These are phyloP conservation scores for Exidia glandulosa DNA, from an alignment of 768 basidiomycete genomes.

Conservation along the genomic window DNA sequence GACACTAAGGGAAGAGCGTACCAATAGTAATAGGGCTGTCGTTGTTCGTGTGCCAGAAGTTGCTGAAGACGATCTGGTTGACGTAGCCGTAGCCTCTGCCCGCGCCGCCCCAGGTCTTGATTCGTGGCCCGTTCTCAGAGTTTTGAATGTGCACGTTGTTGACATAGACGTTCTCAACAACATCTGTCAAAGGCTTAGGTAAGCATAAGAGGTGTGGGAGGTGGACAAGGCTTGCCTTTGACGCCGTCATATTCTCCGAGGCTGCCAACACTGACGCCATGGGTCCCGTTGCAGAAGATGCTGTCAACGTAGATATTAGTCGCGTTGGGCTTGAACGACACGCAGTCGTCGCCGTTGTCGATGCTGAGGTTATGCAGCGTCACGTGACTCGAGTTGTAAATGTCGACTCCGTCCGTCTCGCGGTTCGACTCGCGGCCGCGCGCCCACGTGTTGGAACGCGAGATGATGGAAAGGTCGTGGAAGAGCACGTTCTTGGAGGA, in stretches of 20 bases:
- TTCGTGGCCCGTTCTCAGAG: slow-evolving; percentile 54
- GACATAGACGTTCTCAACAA: slow-evolving; percentile 49
- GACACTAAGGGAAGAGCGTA: slow-evolving; percentile 15
- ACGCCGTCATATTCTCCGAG: slow-evolving; percentile 34
- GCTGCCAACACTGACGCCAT: slow-evolving; percentile 50
- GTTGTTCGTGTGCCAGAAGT: slow-evolving; percentile 41
- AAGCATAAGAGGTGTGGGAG: too few species aligned
- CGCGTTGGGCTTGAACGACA: slow-evolving; percentile 41
- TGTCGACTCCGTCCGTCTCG: not conserved
- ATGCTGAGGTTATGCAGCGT: not conserved
- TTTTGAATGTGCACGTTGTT: slow-evolving; percentile 52
- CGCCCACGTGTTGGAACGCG: not conserved
- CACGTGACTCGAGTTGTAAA: not conserved
- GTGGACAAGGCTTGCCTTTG: not conserved
- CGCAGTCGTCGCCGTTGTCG: slow-evolving; percentile 37
- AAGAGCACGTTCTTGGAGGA: not conserved
- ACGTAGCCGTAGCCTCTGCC: not conserved
- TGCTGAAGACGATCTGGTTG: slow-evolving; percentile 36
- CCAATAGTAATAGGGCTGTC: slow-evolving; percentile 49
- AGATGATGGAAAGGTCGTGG: not conserved
- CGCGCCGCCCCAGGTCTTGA: slow-evolving; percentile 53
- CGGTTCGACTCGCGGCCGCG: not conserved
- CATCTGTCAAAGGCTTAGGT: slow-evolving; percentile 25
- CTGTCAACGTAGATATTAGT: slow-evolving; percentile 49
- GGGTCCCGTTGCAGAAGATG: slow-evolving; percentile 45